Evolutionary conservation across 768 basidiomycete genomes (phyloP), one percentile per base, ranked within the genome.

Genomic region (Amanita rubescens): DNA sequence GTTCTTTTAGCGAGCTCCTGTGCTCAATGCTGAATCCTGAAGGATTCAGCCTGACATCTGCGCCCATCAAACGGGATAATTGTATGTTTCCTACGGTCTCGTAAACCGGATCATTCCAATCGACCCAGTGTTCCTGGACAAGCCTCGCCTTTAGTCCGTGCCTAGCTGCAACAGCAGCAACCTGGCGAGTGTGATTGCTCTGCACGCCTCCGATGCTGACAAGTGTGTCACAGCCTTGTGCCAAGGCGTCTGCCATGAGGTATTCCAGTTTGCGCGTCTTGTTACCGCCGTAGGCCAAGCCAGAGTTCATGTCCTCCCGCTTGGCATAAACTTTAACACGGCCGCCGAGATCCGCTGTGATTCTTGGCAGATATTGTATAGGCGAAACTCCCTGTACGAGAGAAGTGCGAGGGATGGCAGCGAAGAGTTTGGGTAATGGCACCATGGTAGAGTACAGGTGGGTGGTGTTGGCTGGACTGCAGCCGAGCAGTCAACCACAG

Each of bases 111-210:
- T 50, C 49, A 9, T 41, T 37, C 34, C 34, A 50, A 17, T 50
- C 37, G 25, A 50, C 49, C 49, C 49, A 50, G 19, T 50, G 49
- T 30, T 50, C 49, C 49, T 50, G 49, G 9, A 50, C 38, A 8
- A 50, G 49, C 25, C 38, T 35, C 25, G 49, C 49, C 24, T 30
- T 39, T 24, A 50, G 24, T 17, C 49, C 49, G 1, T 27, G 35
- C n/a, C 37, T 22, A 12, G 49, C 49, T 17, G 49, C 49, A 38
- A 41, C 37, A 14, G 49, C 49, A 3, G 49, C 49, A 10, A 50
- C 49, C 22, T 50, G 49, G 37, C 49, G 38, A 11, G 49, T 50
- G 22, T 50, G 49, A 37, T 50, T 50, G 49, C 49, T 50, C 24
- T 50, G 49, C 17, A 39, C 37, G 37, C 49, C 49, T 14, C 49